A percentile compares a stretch with the other conserved stretches of the same genome.
Conservation (phyloP, 2,329 filamentous ascomycete genomes). For the Fusarium caatingaense region DNA sequence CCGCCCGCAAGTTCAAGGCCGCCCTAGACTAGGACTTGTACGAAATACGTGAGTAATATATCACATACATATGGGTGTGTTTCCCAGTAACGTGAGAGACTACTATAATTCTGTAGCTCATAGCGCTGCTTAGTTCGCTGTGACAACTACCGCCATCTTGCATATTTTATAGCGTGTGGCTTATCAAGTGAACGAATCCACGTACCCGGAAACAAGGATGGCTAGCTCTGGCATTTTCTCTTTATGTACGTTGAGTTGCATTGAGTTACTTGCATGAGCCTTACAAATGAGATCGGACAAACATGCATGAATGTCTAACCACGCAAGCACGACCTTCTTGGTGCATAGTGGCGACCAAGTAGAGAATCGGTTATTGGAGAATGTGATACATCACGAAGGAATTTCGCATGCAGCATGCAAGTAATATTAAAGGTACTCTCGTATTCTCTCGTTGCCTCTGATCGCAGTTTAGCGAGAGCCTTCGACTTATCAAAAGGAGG, state of each 20-base stretch:
- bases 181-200: conserved; percentile 15
- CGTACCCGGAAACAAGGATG: conserved; percentile 17
- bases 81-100: neutral
- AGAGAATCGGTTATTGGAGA: neutral
- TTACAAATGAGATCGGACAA: conserved; percentile 8
- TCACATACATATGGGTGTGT: neutral
- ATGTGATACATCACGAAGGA: conserved; percentile 25
- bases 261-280: neutral
- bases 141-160: neutral
- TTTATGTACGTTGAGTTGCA: neutral
- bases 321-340: conserved; percentile 7
- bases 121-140: neutral
- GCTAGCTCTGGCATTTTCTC: neutral
- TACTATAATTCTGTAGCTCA: neutral
- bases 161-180: conserved; percentile 4
- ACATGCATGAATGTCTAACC: conserved; percentile 18
- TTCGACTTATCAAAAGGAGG: neutral
- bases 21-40: neutral
- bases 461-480: neutral
- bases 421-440: neutral
- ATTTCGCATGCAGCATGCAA: neutral
- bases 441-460: neutral
- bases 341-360: neutral
- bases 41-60: neutral
- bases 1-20: conserved; percentile 4